Evolutionary conservation across 495 filamentous ascomycete species (phyloP).

Genomic region (Darksidea phi): DNA sequence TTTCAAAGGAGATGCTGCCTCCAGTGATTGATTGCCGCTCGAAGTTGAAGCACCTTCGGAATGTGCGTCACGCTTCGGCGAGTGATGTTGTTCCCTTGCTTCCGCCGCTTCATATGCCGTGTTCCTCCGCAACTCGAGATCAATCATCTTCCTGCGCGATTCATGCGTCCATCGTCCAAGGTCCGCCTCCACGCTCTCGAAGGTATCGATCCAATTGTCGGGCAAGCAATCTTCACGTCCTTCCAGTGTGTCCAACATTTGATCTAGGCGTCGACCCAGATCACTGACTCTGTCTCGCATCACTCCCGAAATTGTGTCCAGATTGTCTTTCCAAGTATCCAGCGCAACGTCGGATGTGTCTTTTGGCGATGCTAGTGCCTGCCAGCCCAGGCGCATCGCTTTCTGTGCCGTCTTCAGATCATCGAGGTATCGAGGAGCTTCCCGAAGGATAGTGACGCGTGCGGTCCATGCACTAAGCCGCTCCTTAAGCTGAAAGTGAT

Average conservation of each 20-base stretch:
- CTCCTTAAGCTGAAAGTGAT: constrained; percentile 67
- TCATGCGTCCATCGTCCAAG: constrained; percentile 71
- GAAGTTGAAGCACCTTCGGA: background rate
- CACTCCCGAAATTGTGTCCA: constrained; percentile 60
- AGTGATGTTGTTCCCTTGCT: background rate
- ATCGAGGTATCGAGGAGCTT: constrained; percentile 66
- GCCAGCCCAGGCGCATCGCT: constrained; percentile 63
- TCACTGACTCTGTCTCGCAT: constrained; percentile 68
- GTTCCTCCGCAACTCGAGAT: constrained; percentile 38
- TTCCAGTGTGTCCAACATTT: constrained; percentile 80
- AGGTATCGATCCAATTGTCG: constrained; percentile 78
- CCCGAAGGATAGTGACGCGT: constrained; percentile 69
- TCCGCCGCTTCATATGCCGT: background rate
- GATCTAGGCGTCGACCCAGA: constrained; percentile 72
- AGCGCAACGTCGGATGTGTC: constrained; percentile 28
- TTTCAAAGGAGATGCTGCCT: background rate
- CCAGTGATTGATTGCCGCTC: background rate
- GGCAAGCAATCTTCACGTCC: constrained; percentile 79
- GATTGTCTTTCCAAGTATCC: constrained; percentile 46
- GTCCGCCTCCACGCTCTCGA: constrained; percentile 77
- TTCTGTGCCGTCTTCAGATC: constrained; percentile 63
- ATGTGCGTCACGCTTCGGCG: constrained; percentile 8
- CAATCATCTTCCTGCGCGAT: constrained; percentile 41
- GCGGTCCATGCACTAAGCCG: constrained; percentile 73
- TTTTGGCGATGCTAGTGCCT: constrained; percentile 48